Base-by-base conservation (phyloP, 257 asterid genomes). In the Ophiorrhiza pumila region DNA sequence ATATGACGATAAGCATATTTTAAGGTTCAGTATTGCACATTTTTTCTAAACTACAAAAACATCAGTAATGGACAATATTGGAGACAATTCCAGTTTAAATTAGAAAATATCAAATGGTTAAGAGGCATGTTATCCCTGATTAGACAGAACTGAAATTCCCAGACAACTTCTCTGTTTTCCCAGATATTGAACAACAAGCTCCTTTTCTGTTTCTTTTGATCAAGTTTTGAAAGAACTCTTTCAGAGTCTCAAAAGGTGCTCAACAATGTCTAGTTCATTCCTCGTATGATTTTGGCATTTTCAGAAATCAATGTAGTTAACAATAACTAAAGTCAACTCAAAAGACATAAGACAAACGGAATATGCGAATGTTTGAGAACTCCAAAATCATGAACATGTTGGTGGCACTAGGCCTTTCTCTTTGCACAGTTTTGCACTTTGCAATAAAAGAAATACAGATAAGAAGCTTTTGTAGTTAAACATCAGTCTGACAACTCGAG, bases 41-140 rank as follows among this genome's bases (percentile, higher is more conserved):
- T 14, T 35, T 53, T 53, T 7, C 15, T 34, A 11, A 0, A n/a
- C n/a, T 37, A 37, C 23, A 7, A 37, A 15, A 69, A 41, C 52
- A 53, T 23, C 11, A 35, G 22, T 42, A 27, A 56, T 7, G 27
- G 53, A 37, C 23, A n/a, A n/a, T 17, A 42, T 6, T n/a, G 62
- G 59, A 55, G 45, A 69, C 7, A 53, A 69, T 53, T 53, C 74
- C 52, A 69, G 65, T 25, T 69, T 4, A 37, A 37, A 12, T 10
- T 37, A 27, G 9, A 47, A 23, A 9, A 3, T 2, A 69, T 35
- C 50, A 53, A 49, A 20, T 10, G 5, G 31, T 22, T 49, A 12
- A 1, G 10, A 50, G 49, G 49, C 62, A 32, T 25, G 45, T 66
- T 68, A 11, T 17, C 34, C 43, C 11, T 22, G 27, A 25, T 20